phyloP scores from a whole-genome alignment of 176 grass and related monocot species.

The Cocos nucifera region DNA sequence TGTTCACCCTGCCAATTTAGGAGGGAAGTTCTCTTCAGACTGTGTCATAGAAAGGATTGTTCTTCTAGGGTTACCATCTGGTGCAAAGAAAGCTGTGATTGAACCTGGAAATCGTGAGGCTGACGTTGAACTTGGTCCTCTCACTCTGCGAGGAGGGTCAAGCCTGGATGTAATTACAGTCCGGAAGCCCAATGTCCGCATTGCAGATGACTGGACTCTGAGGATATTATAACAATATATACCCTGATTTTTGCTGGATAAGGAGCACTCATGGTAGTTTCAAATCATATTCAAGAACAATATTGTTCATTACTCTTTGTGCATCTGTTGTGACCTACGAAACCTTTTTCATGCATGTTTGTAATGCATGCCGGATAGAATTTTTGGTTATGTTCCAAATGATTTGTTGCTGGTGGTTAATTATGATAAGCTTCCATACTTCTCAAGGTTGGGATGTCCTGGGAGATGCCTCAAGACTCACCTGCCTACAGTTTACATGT shows the following conservation, averaged over 20 bases:
- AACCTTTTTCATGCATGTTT: too few species aligned
- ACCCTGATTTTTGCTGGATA: background rate
- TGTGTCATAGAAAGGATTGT: conserved; percentile 79
- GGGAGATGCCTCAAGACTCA: too few species aligned
- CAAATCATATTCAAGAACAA: too few species aligned
- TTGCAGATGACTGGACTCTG: conserved; percentile 62
- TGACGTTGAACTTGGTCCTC: conserved; percentile 55
- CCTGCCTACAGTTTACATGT: too few species aligned
- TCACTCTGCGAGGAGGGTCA: conserved; percentile 55
- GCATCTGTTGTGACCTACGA: too few species aligned
- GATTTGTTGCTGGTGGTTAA: too few species aligned
- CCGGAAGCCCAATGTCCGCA: conserved; percentile 57
- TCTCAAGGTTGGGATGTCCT: too few species aligned
- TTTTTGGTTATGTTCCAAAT: too few species aligned
- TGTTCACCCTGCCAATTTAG: conserved; percentile 27
- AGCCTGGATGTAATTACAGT: conserved; percentile 49
- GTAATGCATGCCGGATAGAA: too few species aligned
- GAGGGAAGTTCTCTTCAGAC: conserved; percentile 47
- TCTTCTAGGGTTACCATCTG: conserved; percentile 53
- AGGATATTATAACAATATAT: conserved; percentile 12
- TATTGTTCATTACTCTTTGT: too few species aligned
- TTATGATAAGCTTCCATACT: too few species aligned
- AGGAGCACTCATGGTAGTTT: background rate
- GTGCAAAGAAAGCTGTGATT: conserved; percentile 67
- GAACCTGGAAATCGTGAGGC: conserved; percentile 59